Percentiles rank a stretch among this genome's conserved stretches.
These are phyloP conservation scores for Eucalyptus curtisii DNA, from an alignment of 345 rosid genomes.

Conservation along the genomic window DNA sequence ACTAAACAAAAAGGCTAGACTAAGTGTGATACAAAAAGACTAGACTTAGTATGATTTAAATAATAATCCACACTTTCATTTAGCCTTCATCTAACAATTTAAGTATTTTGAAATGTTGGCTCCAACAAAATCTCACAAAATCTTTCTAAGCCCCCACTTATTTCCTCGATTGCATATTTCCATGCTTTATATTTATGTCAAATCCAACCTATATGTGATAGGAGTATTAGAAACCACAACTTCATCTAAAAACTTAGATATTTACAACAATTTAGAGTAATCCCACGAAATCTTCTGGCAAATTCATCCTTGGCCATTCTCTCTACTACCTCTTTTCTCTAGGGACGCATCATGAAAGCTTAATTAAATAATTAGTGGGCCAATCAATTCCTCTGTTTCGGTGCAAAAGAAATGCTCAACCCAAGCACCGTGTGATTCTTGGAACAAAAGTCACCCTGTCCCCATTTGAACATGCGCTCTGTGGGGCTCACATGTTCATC, in stretches of 20 bases:
- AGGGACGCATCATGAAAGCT: not conserved
- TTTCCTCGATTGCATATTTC: too few species aligned
- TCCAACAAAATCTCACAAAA: too few species aligned
- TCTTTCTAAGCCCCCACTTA: too few species aligned
- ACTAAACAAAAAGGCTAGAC: too few species aligned
- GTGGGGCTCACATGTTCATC: not conserved
- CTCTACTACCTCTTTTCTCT: not conserved
- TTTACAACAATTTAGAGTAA: too few species aligned
- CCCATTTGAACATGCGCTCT: not conserved
- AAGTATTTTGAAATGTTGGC: too few species aligned
- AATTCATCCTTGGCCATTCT: not conserved
- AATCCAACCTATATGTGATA: fast-evolving
- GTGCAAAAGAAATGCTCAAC: not conserved
- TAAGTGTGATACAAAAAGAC: fast-evolving
- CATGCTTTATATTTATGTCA: too few species aligned
- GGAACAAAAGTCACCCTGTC: not conserved
- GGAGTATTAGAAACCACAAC: too few species aligned
- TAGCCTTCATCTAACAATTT: too few species aligned
- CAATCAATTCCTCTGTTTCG: not conserved
- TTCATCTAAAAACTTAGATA: too few species aligned
- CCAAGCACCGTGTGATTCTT: not conserved
- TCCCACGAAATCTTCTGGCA: fast-evolving
- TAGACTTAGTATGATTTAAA: fast-evolving
- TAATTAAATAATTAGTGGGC: not conserved
- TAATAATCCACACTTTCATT: fast-evolving